Evolutionary conservation across 2,329 filamentous ascomycete species (phyloP).

Genomic region (Rutstroemia sp.): DNA sequence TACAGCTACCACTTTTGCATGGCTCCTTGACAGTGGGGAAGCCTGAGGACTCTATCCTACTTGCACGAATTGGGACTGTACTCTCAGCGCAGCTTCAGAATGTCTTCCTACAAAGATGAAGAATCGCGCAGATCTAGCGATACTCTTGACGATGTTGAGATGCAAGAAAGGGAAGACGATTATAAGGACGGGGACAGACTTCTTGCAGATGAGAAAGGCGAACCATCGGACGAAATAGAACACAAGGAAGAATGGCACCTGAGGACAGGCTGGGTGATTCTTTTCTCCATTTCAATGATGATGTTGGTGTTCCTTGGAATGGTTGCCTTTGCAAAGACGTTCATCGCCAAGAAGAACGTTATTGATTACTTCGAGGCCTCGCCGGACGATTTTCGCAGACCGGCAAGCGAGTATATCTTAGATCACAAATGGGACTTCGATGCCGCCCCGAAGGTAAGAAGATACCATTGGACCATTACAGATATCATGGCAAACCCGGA

Average conservation of each 20-base stretch:
- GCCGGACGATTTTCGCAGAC: conserved; percentile 23
- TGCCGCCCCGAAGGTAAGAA: conserved; percentile 42
- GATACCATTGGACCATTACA: conserved; percentile 53
- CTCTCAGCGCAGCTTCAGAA: not conserved
- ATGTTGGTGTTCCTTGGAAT: conserved; percentile 18
- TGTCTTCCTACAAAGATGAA: conserved; percentile 18
- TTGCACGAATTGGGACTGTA: not conserved
- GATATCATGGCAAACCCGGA: conserved; percentile 55
- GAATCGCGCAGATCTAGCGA: conserved; percentile 9
- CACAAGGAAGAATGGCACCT: conserved; percentile 27
- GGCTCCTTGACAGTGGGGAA: not conserved
- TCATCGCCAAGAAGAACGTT: conserved; percentile 16
- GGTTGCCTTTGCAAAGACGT: conserved; percentile 18
- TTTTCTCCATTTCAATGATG: conserved; percentile 17
- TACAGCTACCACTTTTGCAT: not conserved
- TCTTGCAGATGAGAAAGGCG: conserved; percentile 16
- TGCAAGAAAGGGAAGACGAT: conserved; percentile 21
- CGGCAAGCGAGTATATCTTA: conserved; percentile 48
- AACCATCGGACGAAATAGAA: conserved; percentile 12
- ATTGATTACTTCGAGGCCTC: conserved; percentile 11
- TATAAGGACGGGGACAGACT: conserved; percentile 20
- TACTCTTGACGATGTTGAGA: conserved; percentile 22
- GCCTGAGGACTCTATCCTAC: too few relatives aligned
- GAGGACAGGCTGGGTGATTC: conserved; percentile 24
- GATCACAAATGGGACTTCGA: conserved; percentile 47